These are phyloP conservation scores for Triticum turgidum DNA, from an alignment of 176 grass and related monocot genomes.

Conservation along the genomic window DNA sequence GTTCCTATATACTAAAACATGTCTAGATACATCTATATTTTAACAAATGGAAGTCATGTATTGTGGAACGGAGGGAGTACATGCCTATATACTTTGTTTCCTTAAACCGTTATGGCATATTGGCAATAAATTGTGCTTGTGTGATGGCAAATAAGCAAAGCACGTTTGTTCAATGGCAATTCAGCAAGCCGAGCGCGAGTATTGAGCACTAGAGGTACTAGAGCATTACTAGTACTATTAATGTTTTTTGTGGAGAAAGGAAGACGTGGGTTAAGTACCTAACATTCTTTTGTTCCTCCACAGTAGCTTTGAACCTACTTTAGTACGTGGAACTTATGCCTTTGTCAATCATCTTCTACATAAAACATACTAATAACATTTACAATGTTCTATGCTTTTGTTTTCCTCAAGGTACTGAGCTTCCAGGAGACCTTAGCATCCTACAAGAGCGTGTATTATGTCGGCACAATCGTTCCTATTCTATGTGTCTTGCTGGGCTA, in stretches of 20 bases:
- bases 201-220: not conserved
- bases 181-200: not conserved
- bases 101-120: not conserved
- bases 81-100: not conserved
- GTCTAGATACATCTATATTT: too few species aligned
- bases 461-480: conserved; percentile 80
- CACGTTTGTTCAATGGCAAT: not conserved
- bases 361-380: not conserved
- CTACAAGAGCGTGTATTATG: conserved; percentile 82
- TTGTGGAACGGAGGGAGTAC: too few species aligned
- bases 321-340: not conserved
- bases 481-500: conserved; percentile 63
- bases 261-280: not conserved
- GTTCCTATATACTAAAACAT: too few species aligned
- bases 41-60: too few species aligned
- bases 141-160: too few species aligned
- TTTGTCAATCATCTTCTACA: not conserved
- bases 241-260: not conserved
- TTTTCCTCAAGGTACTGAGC: conserved; percentile 72
- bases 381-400: not conserved
- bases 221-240: not conserved
- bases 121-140: not conserved
- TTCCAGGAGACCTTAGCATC: conserved; percentile 87
- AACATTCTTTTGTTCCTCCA: not conserved
- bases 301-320: not conserved